Evolutionary conservation across 306 rosid genomes (phyloP), one percentile per base, ranked within the genome.

Genomic region (Cucumis hystrix): DNA sequence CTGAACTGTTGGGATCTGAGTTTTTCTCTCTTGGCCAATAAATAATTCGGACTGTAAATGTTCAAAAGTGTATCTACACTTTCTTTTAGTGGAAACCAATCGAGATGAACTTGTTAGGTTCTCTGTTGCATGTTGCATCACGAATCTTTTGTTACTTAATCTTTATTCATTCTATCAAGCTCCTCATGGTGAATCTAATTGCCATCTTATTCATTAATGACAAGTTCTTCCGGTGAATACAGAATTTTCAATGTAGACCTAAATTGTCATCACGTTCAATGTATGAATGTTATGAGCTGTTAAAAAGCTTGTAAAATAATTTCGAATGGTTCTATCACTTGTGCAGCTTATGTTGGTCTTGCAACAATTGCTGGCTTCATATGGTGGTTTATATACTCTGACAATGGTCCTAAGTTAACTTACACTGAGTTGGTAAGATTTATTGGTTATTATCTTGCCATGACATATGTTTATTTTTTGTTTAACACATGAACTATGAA

Each of bases 301-400:
- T 60, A 25, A 60, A 60, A 10, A n/a, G 33, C 49, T 1, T 0
- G 23, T 37, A 40, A 58, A 37, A 28, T 9, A 21, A 21, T 45
- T 59, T 18, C 35, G 51, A 67, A 33, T 77, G 82, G 81, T 64
- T 40, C 35, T 64, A 65, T 89, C 79, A 57, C 81, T 85, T 49
- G 74, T 86, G 92, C 97, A 94, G 98, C 96, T 83, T 94, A 94
- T 89, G 98, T 94, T 75, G 98, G 98, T 77, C 89, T 92, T 69
- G 97, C 97, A 11, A 95, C 98, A 4, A 80, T 95, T 87, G 97
- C 93, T 13, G 98, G 98, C 74, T 95, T 95, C 74, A 88, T 95
- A 80, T 95, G 98, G 98, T 95, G 98, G 98, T 95, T 90, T 89
- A 81, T 95, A 76, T 95, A 90, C 77, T 85, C 96, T 65, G 97